Evolutionary conservation across 78 protist genomes (phyloP).

Genomic region (Creolimax fragrantissima): DNA sequence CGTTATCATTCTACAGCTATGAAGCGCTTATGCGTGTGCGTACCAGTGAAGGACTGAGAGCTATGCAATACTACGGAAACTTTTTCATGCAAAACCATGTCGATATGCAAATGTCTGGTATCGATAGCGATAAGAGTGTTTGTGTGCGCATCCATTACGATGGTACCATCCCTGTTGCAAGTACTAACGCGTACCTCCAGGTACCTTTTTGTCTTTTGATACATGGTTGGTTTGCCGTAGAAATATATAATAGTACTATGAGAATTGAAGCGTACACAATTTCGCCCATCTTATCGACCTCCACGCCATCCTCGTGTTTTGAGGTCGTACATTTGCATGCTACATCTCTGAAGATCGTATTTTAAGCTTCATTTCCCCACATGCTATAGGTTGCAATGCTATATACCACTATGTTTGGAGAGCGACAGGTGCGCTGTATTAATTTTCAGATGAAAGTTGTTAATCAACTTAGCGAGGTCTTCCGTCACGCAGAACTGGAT

Average conservation of each 20-base stretch:
- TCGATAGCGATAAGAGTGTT: not conserved
- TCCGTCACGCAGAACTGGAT: slow-evolving; percentile 28
- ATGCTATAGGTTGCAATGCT: slow-evolving; percentile 30
- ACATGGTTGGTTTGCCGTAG: not conserved
- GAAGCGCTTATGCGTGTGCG: slow-evolving; percentile 33
- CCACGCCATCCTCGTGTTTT: too few species aligned
- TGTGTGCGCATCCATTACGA: slow-evolving; percentile 28
- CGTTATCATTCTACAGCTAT: not conserved
- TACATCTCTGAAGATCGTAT: too few species aligned
- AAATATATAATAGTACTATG: not conserved
- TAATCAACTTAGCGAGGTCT: not conserved
- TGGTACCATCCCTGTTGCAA: slow-evolving; percentile 3
- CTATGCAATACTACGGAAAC: not conserved
- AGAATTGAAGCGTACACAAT: not conserved
- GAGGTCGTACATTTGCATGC: too few species aligned
- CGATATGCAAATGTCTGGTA: slow-evolving; percentile 30
- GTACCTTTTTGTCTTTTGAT: not conserved
- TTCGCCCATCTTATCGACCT: not conserved
- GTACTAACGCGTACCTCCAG: slow-evolving; percentile 27
- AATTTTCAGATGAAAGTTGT: not conserved
- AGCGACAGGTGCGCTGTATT: slow-evolving; percentile 49
- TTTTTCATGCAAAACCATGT: not conserved
- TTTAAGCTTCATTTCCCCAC: too few species aligned
- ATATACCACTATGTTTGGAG: slow-evolving; percentile 41
- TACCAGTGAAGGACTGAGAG: slow-evolving; percentile 7